Conservation (phyloP, 2,329 filamentous ascomycete species). For the Trichoderma atroviride region DNA sequence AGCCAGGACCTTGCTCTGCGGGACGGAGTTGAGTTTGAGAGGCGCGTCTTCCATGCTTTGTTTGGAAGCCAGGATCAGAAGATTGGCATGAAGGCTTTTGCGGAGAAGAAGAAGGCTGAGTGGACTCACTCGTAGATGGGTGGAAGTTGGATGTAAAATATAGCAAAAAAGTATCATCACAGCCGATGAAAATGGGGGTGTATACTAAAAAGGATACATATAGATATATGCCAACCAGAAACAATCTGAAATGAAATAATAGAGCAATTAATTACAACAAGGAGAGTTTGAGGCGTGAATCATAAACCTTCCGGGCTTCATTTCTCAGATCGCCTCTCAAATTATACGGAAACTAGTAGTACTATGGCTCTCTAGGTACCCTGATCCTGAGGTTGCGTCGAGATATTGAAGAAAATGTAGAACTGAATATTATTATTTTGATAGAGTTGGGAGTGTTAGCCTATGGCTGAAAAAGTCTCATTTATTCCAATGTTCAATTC, state of each 20-base stretch:
- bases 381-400: background rate
- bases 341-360: too few species aligned
- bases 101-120: slow-evolving; percentile 88
- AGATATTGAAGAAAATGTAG: background rate
- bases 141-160: background rate
- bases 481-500: background rate
- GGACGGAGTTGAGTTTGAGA: slow-evolving; percentile 94
- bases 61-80: slow-evolving; percentile 98
- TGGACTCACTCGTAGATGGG: slow-evolving; percentile 74
- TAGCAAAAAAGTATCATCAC: background rate
- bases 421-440: too few species aligned
- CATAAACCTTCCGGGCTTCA: background rate
- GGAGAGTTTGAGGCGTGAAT: background rate
- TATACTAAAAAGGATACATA: background rate
- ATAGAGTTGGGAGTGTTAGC: background rate
- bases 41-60: slow-evolving; percentile 86
- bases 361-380: background rate
- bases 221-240: background rate
- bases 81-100: slow-evolving; percentile 94
- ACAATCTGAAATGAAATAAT: background rate
- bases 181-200: background rate
- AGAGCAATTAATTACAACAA: background rate
- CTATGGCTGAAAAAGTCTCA: background rate
- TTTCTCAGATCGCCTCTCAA: too few species aligned
- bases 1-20: slow-evolving; percentile 86